Conservation (phyloP, 176 grass and related monocot genomes). For the Hsuehochloa calcarea region DNA sequence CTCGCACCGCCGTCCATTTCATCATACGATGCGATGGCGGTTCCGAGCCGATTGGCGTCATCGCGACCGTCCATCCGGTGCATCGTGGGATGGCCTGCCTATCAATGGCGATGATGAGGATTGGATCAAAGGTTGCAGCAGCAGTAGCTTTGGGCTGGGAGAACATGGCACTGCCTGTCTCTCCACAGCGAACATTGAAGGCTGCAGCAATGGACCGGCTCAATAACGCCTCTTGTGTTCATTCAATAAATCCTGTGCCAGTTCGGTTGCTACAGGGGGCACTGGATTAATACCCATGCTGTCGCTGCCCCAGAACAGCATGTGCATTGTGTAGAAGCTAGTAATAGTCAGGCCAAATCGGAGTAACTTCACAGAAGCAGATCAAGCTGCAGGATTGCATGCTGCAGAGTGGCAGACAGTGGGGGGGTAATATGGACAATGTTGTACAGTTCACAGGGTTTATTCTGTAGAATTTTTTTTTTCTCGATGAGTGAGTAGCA, state of each 20-base stretch:
- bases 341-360: constrained; percentile 1
- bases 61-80: neutral
- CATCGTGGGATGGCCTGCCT: neutral
- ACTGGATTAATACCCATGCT: neutral
- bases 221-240: constrained; percentile 13
- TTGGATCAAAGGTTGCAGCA: neutral
- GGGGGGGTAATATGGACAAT: neutral
- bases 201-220: constrained; percentile 27
- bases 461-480: neutral
- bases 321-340: constrained; percentile 19
- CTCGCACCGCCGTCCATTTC: neutral
- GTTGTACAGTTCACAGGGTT: neutral
- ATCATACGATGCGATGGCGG: neutral
- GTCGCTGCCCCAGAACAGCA: constrained; percentile 24
- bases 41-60: neutral
- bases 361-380: constrained; percentile 26
- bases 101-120: neutral
- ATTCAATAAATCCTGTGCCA: constrained; percentile 39
- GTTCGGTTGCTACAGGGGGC: constrained; percentile 25
- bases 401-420: neutral
- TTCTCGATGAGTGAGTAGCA: neutral
- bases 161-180: constrained; percentile 37
- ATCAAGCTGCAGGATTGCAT: constrained; percentile 1
- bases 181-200: constrained; percentile 36
- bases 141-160: neutral